Evolutionary conservation across 306 rosid genomes (phyloP).

Genomic region (Acacia acuminata): DNA sequence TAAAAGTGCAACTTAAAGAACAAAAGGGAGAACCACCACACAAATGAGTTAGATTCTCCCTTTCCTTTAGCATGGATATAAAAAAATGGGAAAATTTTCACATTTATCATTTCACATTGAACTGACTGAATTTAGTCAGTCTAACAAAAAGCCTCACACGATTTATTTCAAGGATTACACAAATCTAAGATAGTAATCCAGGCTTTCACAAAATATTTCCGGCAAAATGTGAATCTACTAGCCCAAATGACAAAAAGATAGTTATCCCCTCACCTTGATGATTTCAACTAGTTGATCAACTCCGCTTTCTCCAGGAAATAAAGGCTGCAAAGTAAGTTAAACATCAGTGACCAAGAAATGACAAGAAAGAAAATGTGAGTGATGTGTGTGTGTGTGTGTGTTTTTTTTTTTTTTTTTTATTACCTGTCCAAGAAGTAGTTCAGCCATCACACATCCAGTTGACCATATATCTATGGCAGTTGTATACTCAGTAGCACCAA

Average conservation of each 20-base stretch:
- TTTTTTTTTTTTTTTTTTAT: too few species aligned
- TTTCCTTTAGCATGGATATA: constrained; percentile 14
- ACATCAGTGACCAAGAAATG: constrained; percentile 30
- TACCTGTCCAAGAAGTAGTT: constrained; percentile 45
- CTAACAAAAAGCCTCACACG: not conserved
- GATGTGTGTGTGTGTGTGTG: not conserved
- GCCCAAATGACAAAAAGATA: constrained; percentile 1
- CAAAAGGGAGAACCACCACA: constrained; percentile 23
- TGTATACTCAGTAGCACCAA: constrained; percentile 45
- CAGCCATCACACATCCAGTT: constrained; percentile 43
- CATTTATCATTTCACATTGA: constrained; percentile 6
- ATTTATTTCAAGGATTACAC: constrained; percentile 8
- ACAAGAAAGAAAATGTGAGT: not conserved
- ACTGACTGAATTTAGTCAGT: not conserved
- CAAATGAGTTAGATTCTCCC: constrained; percentile 8
- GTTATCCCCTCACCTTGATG: constrained; percentile 68
- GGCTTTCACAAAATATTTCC: not conserved
- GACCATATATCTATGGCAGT: constrained; percentile 44
- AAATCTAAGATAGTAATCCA: constrained; percentile 26
- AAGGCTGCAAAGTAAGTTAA: constrained; percentile 69
- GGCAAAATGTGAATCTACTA: not conserved
- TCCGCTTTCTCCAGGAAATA: constrained; percentile 99
- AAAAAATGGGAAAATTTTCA: constrained; percentile 10
- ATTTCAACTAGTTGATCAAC: constrained; percentile 99
- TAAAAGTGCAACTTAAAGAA: not conserved